Evolutionary conservation across 1,284 basidiomycete genomes (phyloP), one percentile per base, ranked within the genome.

Genomic region (Naganishia liquefaciens): DNA sequence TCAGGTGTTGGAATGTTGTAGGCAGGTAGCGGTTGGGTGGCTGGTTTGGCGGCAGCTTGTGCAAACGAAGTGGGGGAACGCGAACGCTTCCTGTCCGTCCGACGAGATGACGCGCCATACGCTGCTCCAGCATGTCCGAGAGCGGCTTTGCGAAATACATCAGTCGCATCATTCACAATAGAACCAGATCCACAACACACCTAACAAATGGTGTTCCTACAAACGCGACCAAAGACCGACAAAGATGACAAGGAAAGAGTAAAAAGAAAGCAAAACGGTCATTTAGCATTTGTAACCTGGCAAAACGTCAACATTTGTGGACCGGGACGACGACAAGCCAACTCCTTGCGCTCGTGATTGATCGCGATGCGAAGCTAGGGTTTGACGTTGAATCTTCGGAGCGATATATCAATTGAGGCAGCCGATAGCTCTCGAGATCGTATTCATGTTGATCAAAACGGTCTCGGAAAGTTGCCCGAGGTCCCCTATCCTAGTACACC

Each of bases 1-100:
- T 94, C 91, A 0, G 93, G 93, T 5, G 90, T 93, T 3, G 93
- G 94, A 71, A 97, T 97, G 79, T 85, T 93, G 0, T 89, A 91
- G 55, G 85, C 81, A 5, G 76, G 57, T 17, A 62, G 52, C 37
- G 55, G 43, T 54, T 68, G 67, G 53, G 64, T 66, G 46, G 70
- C 69, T 62, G 69, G 70, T 64, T 70, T 64, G 44, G 84, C 81
- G 0, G 78, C 70, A 11, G 80, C 77, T 44, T 79, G 72, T n/a
- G 79, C 75, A 69, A 84, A 84, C 39, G 63, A 64, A 11, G 63
- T 54, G 27, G 66, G 64, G 10, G 66, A 46, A 21, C 57, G 57
- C 10, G 57, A 60, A 28, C 57, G 57, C 49, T 60, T 60, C 25
- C 57, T 42, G 39, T 60, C 57, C 13, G 33, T 60, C 21, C 46